These are phyloP conservation scores for Stentor roeselii DNA, from an alignment of 73 alveolate species.

Conservation along the genomic window DNA sequence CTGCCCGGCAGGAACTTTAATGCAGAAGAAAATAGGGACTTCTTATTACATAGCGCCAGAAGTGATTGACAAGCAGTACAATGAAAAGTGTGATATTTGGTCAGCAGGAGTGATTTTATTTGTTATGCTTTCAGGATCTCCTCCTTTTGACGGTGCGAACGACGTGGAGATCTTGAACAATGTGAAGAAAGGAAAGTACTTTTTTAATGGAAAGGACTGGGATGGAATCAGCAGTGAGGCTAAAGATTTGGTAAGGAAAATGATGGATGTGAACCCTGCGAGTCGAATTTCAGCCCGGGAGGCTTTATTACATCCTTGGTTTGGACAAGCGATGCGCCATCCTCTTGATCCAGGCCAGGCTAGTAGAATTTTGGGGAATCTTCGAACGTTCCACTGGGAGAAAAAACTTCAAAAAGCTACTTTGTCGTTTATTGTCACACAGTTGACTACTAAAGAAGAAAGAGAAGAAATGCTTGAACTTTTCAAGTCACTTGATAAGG, in stretches of 20 bases:
- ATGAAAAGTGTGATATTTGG: slow-evolving; percentile 79
- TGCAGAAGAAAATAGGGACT: slow-evolving; percentile 64
- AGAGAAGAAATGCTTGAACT: slow-evolving; percentile 41
- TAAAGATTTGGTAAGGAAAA: slow-evolving; percentile 54
- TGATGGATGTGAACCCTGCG: slow-evolving; percentile 49
- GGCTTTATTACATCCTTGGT: slow-evolving; percentile 70
- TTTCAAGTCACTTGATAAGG: slow-evolving; percentile 43
- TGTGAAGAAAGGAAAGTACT: slow-evolving; percentile 61
- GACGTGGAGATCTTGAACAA: slow-evolving; percentile 4
- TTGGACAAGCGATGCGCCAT: slow-evolving; percentile 30
- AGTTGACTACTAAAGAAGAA: slow-evolving; percentile 44
- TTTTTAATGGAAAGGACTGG: slow-evolving; percentile 41
- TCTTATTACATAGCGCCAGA: slow-evolving; percentile 83
- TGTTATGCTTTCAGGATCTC: slow-evolving; percentile 73
- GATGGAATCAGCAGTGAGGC: slow-evolving; percentile 41
- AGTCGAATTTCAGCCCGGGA: slow-evolving; percentile 51
- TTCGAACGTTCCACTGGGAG: slow-evolving; percentile 39
- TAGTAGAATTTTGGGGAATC: slow-evolving; percentile 30
- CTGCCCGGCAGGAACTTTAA: slow-evolving; percentile 36
- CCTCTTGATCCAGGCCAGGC: slow-evolving; percentile 31
- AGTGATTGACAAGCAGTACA: slow-evolving; percentile 42
- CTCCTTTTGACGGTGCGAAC: slow-evolving; percentile 72
- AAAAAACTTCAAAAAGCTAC: slow-evolving; percentile 49
- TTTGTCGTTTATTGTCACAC: slow-evolving; percentile 41
- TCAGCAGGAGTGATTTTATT: slow-evolving; percentile 69